Base-by-base conservation (phyloP, 768 basidiomycete species). In the Termitomyces sp. region DNA sequence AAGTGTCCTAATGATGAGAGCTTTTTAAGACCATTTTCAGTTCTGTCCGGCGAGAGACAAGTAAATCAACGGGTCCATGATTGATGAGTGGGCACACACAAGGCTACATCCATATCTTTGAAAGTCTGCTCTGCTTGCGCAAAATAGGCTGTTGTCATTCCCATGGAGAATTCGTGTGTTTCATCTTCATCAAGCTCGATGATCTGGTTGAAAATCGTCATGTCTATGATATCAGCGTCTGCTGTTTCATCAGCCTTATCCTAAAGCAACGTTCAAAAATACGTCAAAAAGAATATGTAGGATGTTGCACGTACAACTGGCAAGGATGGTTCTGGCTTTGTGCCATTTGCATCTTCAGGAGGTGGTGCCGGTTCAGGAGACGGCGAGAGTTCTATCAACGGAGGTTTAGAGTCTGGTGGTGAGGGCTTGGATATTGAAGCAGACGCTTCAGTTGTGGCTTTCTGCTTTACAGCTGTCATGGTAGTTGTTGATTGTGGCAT, bases 1-100 rank as follows among this genome's bases (percentile, higher is more conserved):
- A 92, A 99, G 74, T 99, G 96, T 0, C 95, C 97, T 10, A 89
- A 79, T 18, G 77, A 74, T 2, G 91, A 88, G 18, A 99, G 83
- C 57, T 81, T 70, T 10, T 67, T 64, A 10, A 96, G 82, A 64
- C 95, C 81, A 62, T 85, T 81, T 26, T 66, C 71, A 41, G 66
- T 66, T 61, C 91, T 93, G 70, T 51, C 20, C 57, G 44, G 63
- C 58, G 18, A 57, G 18, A 57, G 56, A 9, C 13, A 35, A 14
- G 35, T 62, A 2, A 50, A 13, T 8, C 33, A 33, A 47, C 28
- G n/a, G 50, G 9, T 48, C 26, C 41, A 38, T 35, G 3, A 41
- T 53, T 50, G 16, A 46, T 56, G 51, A 55, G 18, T 40, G 48
- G 54, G 33, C 64, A 82, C 94, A 75, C 69, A 98, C 93, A 95